A percentile compares a stretch with the other conserved stretches of the same genome.
These are phyloP conservation scores for Plenodomus tracheiphilus DNA, from an alignment of 2,329 filamentous ascomycete genomes.

Conservation along the genomic window DNA sequence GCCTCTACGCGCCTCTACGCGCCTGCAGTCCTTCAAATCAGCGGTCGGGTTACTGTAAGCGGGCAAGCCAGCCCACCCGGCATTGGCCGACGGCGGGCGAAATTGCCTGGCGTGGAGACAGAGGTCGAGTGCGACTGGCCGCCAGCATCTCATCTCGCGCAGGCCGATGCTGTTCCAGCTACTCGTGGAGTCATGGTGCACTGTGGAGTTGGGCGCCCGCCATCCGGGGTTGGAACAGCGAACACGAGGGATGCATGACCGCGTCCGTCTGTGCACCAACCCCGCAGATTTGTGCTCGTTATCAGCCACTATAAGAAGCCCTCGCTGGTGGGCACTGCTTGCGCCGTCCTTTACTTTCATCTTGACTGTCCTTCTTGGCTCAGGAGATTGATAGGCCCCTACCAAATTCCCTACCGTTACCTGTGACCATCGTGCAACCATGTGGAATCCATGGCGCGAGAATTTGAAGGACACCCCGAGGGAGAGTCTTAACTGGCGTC, in stretches of 20 bases:
- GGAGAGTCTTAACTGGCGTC: slow-evolving; percentile 74
- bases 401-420: neutral
- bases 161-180: neutral
- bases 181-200: neutral
- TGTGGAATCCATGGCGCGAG: slow-evolving; percentile 43
- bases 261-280: neutral
- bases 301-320: neutral
- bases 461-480: slow-evolving; percentile 67
- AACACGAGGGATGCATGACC: neutral
- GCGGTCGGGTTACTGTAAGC: neutral
- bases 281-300: neutral
- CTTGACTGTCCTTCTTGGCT: neutral
- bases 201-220: neutral
- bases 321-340: neutral
- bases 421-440: slow-evolving; percentile 18
- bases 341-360: neutral
- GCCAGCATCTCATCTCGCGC: neutral
- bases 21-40: neutral
- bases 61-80: neutral
- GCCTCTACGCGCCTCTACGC: too few relatives aligned
- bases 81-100: neutral
- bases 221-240: neutral
- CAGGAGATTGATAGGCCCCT: neutral
- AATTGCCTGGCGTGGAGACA: neutral
- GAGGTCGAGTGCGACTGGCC: neutral